Percentiles rank a stretch among this genome's conserved stretches.
These are phyloP conservation scores for Coprinellus aureogranulatus DNA, from an alignment of 768 basidiomycete genomes.

Conservation along the genomic window DNA sequence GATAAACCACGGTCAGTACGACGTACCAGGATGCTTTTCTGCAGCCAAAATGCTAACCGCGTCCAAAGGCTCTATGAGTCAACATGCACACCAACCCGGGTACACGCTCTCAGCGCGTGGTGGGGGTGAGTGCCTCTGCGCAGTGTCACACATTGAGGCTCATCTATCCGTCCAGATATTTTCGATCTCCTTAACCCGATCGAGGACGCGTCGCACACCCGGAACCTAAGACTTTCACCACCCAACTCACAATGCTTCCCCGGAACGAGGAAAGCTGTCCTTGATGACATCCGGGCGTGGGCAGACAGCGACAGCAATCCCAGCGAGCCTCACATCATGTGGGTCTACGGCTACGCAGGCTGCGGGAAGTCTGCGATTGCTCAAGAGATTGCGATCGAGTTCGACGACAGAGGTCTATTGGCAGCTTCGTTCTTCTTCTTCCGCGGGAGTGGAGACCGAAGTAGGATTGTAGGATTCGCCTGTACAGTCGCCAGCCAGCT, in stretches of 20 bases:
- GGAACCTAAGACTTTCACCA: not conserved
- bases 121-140: too few relatives aligned
- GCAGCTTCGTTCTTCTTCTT: slow-evolving; percentile 1
- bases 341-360: not conserved
- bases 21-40: too few relatives aligned
- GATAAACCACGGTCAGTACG: too few relatives aligned
- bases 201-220: not conserved
- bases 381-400: too few relatives aligned
- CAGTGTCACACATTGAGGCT: too few relatives aligned
- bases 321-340: not conserved
- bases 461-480: not conserved
- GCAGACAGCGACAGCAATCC: not conserved
- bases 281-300: not conserved
- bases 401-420: too few relatives aligned
- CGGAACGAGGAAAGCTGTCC: not conserved
- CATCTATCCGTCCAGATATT: too few relatives aligned
- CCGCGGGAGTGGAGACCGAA: not conserved
- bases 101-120: too few relatives aligned
- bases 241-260: not conserved
- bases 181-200: not conserved
- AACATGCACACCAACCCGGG: too few relatives aligned
- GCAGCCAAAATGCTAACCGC: too few relatives aligned
- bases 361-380: too few relatives aligned
- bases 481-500: not conserved
- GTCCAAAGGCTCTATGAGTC: too few relatives aligned